Percentiles rank a stretch among this genome's conserved stretches.
phyloP scores from a whole-genome alignment of 495 filamentous ascomycete genomes.

The Clohesyomyces aquaticus region DNA sequence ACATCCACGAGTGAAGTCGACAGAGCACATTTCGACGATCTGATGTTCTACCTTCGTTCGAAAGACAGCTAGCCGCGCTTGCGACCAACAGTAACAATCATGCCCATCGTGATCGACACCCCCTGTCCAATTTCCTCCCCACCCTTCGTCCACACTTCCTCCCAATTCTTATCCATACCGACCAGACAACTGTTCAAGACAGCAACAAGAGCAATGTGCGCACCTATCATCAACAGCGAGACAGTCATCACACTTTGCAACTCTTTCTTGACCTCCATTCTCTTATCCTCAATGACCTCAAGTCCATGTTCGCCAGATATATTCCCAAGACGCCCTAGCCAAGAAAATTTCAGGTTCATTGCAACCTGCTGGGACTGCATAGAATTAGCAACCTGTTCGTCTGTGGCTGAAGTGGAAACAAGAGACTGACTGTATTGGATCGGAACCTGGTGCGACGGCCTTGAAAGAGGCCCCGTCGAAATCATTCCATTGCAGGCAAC shows the following conservation, averaged over 20 bases:
- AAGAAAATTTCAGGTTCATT: slow-evolving; percentile 16
- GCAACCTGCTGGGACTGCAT: slow-evolving; percentile 7
- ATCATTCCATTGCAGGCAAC: slow-evolving; percentile 31
- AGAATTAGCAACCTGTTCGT: slow-evolving; percentile 6
- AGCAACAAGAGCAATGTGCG: slow-evolving; percentile 2
- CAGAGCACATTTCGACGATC: too few species aligned
- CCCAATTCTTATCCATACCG: slow-evolving; percentile 25
- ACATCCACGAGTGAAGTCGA: too few species aligned
- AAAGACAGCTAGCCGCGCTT: too few species aligned
- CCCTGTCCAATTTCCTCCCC: slow-evolving; percentile 24
- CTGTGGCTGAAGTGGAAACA: background rate
- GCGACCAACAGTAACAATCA: slow-evolving; percentile 18
- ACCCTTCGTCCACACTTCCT: slow-evolving; percentile 18
- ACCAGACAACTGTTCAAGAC: slow-evolving; percentile 12
- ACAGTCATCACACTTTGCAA: slow-evolving; percentile 17
- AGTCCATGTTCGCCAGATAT: slow-evolving; percentile 14
- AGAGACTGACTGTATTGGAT: slow-evolving; percentile 3
- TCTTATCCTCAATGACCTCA: slow-evolving; percentile 10
- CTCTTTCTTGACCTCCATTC: slow-evolving; percentile 15
- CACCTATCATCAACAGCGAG: slow-evolving; percentile 12
- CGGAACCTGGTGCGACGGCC: slow-evolving; percentile 10
- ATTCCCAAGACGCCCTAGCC: slow-evolving; percentile 14
- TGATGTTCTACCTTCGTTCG: too few species aligned
- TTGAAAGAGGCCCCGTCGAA: slow-evolving; percentile 16
- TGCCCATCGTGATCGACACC: slow-evolving; percentile 19